Evolutionary conservation across 495 filamentous ascomycete species (phyloP).

Genomic region (Lasiosphaeria hispida): DNA sequence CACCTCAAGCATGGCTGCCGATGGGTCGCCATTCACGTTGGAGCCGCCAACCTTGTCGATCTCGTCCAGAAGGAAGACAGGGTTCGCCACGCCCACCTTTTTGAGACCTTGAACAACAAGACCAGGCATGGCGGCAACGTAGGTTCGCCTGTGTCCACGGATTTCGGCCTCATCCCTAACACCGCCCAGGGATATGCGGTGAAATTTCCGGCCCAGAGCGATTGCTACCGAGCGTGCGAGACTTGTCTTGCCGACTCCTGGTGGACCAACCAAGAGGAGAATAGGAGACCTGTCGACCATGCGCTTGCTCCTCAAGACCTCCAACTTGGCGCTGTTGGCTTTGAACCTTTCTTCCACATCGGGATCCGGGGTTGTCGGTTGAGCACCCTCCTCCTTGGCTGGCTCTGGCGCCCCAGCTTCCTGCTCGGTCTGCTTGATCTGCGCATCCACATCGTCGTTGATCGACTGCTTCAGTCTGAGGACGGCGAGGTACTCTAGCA

Average conservation of each 20-base stretch:
- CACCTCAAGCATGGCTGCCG: constrained; percentile 98
- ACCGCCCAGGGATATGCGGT: constrained; percentile 94
- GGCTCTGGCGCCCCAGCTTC: constrained; percentile 50
- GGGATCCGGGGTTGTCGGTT: constrained; percentile 23
- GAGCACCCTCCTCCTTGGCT: constrained; percentile 25
- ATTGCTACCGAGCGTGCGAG: constrained; percentile 91
- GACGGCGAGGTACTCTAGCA: constrained; percentile 95
- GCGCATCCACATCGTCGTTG: constrained; percentile 73
- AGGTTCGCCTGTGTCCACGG: constrained; percentile 90
- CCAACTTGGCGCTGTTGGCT: constrained; percentile 58
- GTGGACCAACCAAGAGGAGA: constrained; percentile 87
- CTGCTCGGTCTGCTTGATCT: constrained; percentile 66
- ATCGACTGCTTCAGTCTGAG: constrained; percentile 88
- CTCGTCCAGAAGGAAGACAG: constrained; percentile 95
- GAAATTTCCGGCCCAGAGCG: constrained; percentile 91
- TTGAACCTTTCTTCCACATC: constrained; percentile 42
- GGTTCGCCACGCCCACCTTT: constrained; percentile 95
- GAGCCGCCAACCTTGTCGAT: constrained; percentile 95
- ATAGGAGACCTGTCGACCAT: constrained; percentile 96
- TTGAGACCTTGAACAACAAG: constrained; percentile 91
- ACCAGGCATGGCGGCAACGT: constrained; percentile 98
- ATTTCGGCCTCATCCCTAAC: constrained; percentile 97
- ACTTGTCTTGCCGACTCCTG: constrained; percentile 94
- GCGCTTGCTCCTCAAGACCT: constrained; percentile 66
- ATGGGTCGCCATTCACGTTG: constrained; percentile 94